Percentiles rank a stretch among this genome's conserved stretches.
These are phyloP conservation scores for Coniochaeta sp. DNA, from an alignment of 2,329 filamentous ascomycete species.

Conservation along the genomic window DNA sequence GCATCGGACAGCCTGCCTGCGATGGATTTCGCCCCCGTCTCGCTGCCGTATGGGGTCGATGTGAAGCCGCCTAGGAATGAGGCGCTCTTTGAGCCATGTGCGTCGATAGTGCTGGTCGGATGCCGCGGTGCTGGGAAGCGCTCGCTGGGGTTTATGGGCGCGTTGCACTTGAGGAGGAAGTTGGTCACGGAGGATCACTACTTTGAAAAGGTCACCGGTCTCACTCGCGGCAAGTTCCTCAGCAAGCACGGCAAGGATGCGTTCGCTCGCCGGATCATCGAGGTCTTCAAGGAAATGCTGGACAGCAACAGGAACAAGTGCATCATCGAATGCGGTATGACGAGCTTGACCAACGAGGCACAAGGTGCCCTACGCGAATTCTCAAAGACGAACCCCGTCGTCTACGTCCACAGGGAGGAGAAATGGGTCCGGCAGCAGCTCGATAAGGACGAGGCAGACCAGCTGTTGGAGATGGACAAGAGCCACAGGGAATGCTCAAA, in stretches of 20 bases:
- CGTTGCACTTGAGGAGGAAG: constrained; percentile 57
- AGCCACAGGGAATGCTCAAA: constrained; percentile 59
- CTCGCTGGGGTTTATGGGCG: constrained; percentile 65
- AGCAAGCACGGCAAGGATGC: constrained; percentile 51
- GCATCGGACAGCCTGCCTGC: background rate
- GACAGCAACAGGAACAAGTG: constrained; percentile 50
- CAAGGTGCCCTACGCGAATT: constrained; percentile 52
- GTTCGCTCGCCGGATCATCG: constrained; percentile 54
- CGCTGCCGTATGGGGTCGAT: background rate
- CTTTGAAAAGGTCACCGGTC: constrained; percentile 58
- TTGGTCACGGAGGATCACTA: constrained; percentile 62
- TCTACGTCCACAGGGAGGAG: constrained; percentile 62
- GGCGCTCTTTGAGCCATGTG: constrained; percentile 46
- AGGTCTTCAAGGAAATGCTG: constrained; percentile 55
- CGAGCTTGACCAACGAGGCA: constrained; percentile 53
- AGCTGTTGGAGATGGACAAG: constrained; percentile 46
- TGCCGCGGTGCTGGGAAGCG: constrained; percentile 66
- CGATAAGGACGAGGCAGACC: constrained; percentile 43
- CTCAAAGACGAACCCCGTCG: constrained; percentile 57
- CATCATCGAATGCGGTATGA: constrained; percentile 63
- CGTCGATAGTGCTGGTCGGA: constrained; percentile 64
- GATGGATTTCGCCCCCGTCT: background rate
- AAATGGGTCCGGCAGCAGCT: constrained; percentile 54
- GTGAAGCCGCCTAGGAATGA: constrained; percentile 26
- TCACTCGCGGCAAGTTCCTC: constrained; percentile 52